A percentile compares a stretch with the other conserved stretches of the same genome.
These are phyloP conservation scores for Hymenochaete sp. DNA, from an alignment of 1,284 basidiomycete genomes.

Conservation along the genomic window DNA sequence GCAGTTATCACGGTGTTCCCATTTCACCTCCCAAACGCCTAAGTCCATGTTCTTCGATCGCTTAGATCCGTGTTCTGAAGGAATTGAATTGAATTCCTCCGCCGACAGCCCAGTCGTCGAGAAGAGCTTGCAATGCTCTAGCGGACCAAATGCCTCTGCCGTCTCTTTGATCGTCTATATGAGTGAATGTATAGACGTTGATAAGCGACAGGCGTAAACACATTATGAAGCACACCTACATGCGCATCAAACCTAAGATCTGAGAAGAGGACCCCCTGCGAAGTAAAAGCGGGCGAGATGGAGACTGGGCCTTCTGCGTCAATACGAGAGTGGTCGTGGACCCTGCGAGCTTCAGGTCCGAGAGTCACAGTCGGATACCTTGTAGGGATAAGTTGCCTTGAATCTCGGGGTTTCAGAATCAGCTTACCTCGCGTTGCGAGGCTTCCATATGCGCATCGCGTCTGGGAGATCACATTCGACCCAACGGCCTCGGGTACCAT, in stretches of 20 bases:
- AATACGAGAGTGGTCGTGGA: slow-evolving; percentile 5
- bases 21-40: slow-evolving; percentile 66
- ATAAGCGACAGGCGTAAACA: neutral
- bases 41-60: slow-evolving; percentile 48
- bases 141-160: slow-evolving; percentile 43
- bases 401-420: too few species aligned
- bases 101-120: slow-evolving; percentile 10
- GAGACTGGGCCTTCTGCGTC: slow-evolving; percentile 5
- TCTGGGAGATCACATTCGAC: slow-evolving; percentile 39
- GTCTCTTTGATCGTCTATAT: slow-evolving; percentile 40
- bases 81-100: slow-evolving; percentile 25
- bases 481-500: slow-evolving; percentile 20
- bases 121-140: slow-evolving; percentile 38
- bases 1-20: slow-evolving; percentile 65
- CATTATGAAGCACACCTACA: slow-evolving; percentile 29
- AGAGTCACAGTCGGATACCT: slow-evolving; percentile 51
- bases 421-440: slow-evolving; percentile 37
- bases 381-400: slow-evolving; percentile 2
- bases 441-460: slow-evolving; percentile 43
- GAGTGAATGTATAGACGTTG: slow-evolving; percentile 1
- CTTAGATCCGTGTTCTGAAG: slow-evolving; percentile 44
- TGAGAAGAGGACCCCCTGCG: slow-evolving; percentile 39
- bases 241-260: slow-evolving; percentile 50
- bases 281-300: slow-evolving; percentile 23
- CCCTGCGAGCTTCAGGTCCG: slow-evolving; percentile 39